Percentiles rank a stretch among this genome's conserved stretches.
Conservation (phyloP, 2,329 filamentous ascomycete genomes). For the Teratosphaeria zuluensis region DNA sequence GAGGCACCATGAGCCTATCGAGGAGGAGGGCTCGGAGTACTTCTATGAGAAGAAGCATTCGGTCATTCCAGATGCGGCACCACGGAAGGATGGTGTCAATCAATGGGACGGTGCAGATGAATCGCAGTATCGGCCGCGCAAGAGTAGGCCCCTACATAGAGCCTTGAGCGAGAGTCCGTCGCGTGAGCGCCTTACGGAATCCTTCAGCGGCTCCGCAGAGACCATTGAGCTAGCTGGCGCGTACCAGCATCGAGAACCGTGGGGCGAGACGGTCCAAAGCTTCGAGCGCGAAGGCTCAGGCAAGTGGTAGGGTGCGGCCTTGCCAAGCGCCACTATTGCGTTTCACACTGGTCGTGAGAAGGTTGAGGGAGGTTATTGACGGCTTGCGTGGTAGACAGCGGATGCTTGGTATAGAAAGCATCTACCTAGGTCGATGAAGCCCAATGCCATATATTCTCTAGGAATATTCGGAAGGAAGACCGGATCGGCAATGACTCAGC, state of each 20-base stretch:
- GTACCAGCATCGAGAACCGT: slow-evolving; percentile 9
- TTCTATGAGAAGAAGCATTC: slow-evolving; percentile 1
- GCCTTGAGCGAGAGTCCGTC: slow-evolving; percentile 23
- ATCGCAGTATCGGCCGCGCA: slow-evolving; percentile 1
- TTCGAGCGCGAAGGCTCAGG: background rate
- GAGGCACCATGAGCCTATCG: background rate
- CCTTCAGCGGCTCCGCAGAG: background rate
- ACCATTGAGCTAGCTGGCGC: slow-evolving; percentile 11
- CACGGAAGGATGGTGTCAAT: background rate
- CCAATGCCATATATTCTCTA: too few species aligned
- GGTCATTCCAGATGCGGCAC: background rate
- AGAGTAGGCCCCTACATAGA: slow-evolving; percentile 6
- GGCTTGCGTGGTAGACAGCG: background rate
- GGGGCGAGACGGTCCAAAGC: slow-evolving; percentile 8
- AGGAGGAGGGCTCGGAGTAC: slow-evolving; percentile 5
- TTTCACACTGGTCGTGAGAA: background rate
- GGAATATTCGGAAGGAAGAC: too few species aligned
- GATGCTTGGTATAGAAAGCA: too few species aligned
- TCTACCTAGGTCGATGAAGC: too few species aligned
- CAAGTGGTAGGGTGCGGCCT: slow-evolving; percentile 2
- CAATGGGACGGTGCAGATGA: background rate
- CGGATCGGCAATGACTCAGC: background rate
- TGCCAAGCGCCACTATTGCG: background rate
- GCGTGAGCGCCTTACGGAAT: slow-evolving; percentile 11
- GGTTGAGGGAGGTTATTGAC: background rate